Percentiles rank a stretch among this genome's conserved stretches.
These are phyloP conservation scores for Candida vartiovaarae DNA, from an alignment of 805 yeast species.

Conservation along the genomic window DNA sequence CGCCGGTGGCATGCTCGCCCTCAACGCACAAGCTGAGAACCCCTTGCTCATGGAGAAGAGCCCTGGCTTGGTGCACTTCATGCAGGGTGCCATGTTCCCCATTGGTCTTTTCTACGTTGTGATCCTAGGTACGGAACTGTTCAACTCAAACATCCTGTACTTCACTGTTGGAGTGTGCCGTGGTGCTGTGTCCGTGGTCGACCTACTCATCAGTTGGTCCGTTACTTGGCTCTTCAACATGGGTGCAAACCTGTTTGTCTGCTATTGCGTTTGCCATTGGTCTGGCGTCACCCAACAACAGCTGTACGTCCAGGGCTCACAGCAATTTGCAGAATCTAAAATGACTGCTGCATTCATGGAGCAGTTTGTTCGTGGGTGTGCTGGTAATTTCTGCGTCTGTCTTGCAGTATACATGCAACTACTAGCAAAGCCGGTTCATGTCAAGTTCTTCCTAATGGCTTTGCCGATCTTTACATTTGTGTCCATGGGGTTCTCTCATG, in stretches of 20 bases:
- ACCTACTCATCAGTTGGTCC: slow-evolving; percentile 56
- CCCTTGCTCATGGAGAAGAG: slow-evolving; percentile 34
- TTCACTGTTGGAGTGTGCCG: slow-evolving; percentile 63
- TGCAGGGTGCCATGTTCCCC: slow-evolving; percentile 60
- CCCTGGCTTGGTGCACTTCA: slow-evolving; percentile 45
- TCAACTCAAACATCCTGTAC: slow-evolving; percentile 66
- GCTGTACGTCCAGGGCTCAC: slow-evolving; percentile 40
- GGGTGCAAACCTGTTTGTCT: slow-evolving; percentile 57
- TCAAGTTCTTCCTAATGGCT: slow-evolving; percentile 53
- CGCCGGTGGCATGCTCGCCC: slow-evolving; percentile 66
- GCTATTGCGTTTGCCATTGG: slow-evolving; percentile 53
- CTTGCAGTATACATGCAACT: slow-evolving; percentile 71
- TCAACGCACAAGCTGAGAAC: slow-evolving; percentile 46
- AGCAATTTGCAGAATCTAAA: slow-evolving; percentile 35
- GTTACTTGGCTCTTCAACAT: slow-evolving; percentile 64
- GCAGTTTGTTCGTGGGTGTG: slow-evolving; percentile 62
- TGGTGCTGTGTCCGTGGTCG: slow-evolving; percentile 62
- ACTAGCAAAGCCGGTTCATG: slow-evolving; percentile 75
- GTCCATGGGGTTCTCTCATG: slow-evolving; percentile 71
- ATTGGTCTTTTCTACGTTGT: slow-evolving; percentile 73
- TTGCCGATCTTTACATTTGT: slow-evolving; percentile 75
- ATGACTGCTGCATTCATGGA: slow-evolving; percentile 47
- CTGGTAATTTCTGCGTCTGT: slow-evolving; percentile 73
- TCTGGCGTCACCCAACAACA: slow-evolving; percentile 41
- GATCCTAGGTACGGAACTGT: slow-evolving; percentile 67